These are phyloP conservation scores for Monilinia laxa DNA, from an alignment of 2,329 filamentous ascomycete genomes.

Conservation along the genomic window DNA sequence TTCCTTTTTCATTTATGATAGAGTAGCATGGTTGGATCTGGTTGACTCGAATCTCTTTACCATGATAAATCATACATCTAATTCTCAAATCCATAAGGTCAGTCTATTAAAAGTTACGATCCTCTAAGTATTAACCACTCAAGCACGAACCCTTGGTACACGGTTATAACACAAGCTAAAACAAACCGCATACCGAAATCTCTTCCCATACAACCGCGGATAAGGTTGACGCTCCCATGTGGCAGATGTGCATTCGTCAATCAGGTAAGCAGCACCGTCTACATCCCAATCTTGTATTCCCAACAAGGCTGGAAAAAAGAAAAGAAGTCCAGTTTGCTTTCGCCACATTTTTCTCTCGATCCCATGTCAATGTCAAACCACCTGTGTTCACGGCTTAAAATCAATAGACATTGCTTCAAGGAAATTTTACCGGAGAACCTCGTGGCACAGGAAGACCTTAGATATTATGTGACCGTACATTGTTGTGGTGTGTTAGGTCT, in stretches of 20 bases:
- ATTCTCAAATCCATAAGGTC: background rate
- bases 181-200: background rate
- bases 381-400: too few relatives aligned
- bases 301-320: too few relatives aligned
- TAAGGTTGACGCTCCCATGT: background rate
- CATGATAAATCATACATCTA: background rate
- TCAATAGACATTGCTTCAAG: too few relatives aligned
- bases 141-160: background rate
- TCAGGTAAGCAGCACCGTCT: too few relatives aligned
- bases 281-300: background rate
- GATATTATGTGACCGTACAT: background rate
- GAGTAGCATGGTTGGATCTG: background rate
- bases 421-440: background rate
- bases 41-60: background rate
- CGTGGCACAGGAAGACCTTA: background rate
- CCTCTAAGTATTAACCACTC: background rate
- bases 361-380: background rate
- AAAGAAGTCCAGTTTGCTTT: background rate
- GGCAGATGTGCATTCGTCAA: background rate
- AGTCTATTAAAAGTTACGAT: background rate
- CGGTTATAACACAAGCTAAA: background rate
- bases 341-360: background rate
- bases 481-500: background rate
- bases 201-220: background rate
- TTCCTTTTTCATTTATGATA: background rate